Base-by-base conservation (phyloP, 2,329 filamentous ascomycete genomes). In the Fusarium chuoi region DNA sequence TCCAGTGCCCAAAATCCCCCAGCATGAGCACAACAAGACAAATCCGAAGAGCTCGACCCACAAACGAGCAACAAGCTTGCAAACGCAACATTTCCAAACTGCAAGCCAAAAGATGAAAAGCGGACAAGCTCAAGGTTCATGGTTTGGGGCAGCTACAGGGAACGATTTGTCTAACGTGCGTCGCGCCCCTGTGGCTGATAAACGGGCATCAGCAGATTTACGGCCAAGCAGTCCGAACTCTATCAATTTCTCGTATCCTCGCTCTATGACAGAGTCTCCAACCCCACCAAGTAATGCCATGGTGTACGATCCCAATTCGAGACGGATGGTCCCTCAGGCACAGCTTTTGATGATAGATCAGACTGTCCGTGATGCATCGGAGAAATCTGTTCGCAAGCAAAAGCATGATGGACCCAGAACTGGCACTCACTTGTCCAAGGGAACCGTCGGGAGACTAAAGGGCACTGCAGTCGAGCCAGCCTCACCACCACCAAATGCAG, bases 1-100 rank as follows among this genome's bases (percentile, higher is more conserved):
- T 36, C 94, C 94, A 3, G 91, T 98, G 5, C 95, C 95, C 41
- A 86, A 88, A 8, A 86, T 98, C 33, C 94, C 94, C 7, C 83
- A 87, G 44, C 83, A 87, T 61, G 78, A 81, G 46, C 74, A 75
- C 22, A 62, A 68, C 61, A 78, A 73, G 62, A 65, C 80, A 22
- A 74, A 78, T 18, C 61, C 74, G 63, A 73, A 70, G 69, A 74
- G 39, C 74, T 79, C 54, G 20, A 68, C 79, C 63, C 87, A 82
- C 71, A 72, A 84, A 60, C 84, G 84, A 68, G 75, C 83, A n/a
- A 78, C 80, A 28, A 84, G 84, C 58, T 80, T 88, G 18, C 85
- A 85, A 60, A 85, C 82, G 45, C 85, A 87, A 65, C 85, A 84
- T n/a, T 84, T 90, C 55, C 84, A 82, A 33, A 86, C 88, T 7